Evolutionary conservation across 371 early-diverging fungal genomes (phyloP).

Genomic region (Lichtheimia ornata): DNA sequence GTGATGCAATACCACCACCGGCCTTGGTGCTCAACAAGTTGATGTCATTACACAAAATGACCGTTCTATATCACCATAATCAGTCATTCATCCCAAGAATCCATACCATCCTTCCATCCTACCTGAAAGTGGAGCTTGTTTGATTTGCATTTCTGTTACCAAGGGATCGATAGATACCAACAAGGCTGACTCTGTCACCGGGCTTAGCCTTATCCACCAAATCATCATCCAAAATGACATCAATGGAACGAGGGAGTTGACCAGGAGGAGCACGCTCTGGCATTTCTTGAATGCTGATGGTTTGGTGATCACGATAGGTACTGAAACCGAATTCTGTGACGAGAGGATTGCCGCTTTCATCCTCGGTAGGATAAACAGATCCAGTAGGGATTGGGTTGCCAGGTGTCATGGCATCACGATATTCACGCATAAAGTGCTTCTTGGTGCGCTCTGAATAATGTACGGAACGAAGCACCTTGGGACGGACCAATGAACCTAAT

Average conservation of each 20-base stretch:
- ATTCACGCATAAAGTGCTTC: slow-evolving; percentile 86
- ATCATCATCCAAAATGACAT: slow-evolving; percentile 97
- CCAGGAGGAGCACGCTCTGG: slow-evolving; percentile 99
- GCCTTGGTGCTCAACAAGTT: slow-evolving; percentile 80
- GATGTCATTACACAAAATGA: slow-evolving; percentile 92
- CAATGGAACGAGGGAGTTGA: slow-evolving; percentile 95
- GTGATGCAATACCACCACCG: slow-evolving; percentile 61
- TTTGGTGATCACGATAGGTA: slow-evolving; percentile 95
- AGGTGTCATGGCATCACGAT: slow-evolving; percentile 78
- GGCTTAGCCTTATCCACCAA: slow-evolving; percentile 97
- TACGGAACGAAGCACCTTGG: slow-evolving; percentile 93
- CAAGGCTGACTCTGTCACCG: slow-evolving; percentile 97
- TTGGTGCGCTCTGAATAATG: slow-evolving; percentile 92
- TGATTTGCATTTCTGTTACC: slow-evolving; percentile 77
- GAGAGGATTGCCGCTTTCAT: slow-evolving; percentile 91
- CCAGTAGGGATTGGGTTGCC: slow-evolving; percentile 70
- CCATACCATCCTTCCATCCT: slow-evolving; percentile 11
- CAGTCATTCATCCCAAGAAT: neutral
- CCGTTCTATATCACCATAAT: slow-evolving; percentile 60
- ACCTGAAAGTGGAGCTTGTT: slow-evolving; percentile 87
- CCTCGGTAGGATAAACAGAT: slow-evolving; percentile 82
- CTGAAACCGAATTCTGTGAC: slow-evolving; percentile 96
- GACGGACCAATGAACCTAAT: slow-evolving; percentile 91
- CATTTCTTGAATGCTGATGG: slow-evolving; percentile 98
- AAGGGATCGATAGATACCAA: slow-evolving; percentile 94